phyloP scores from a whole-genome alignment of 805 yeast genomes.

The Metschnikowia rubicola region DNA sequence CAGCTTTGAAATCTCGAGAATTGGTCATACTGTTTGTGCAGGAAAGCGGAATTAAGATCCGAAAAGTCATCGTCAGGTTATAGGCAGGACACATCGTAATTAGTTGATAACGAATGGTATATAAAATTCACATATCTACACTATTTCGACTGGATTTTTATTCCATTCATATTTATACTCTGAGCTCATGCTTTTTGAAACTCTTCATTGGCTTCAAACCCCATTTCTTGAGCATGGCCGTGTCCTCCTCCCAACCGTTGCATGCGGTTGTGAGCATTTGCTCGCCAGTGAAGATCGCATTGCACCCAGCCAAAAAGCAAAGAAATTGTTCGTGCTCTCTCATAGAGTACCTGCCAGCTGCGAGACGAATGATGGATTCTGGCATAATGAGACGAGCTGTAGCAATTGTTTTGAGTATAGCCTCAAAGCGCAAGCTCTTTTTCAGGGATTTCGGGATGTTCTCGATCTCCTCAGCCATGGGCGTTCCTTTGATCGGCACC shows the following conservation, averaged over 20 bases:
- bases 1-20: not conserved
- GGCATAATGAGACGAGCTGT: conserved; percentile 80
- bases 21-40: conserved; percentile 4
- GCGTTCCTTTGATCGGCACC: conserved; percentile 79
- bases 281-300: conserved; percentile 79
- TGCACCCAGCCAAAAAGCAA: conserved; percentile 75
- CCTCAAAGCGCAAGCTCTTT: conserved; percentile 54
- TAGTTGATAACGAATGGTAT: too few species aligned
- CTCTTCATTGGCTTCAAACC: conserved; percentile 59
- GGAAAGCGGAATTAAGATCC: conserved; percentile 1
- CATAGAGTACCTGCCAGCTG: conserved; percentile 83
- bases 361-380: conserved; percentile 61
- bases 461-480: conserved; percentile 56
- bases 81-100: not conserved
- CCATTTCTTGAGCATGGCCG: conserved; percentile 63
- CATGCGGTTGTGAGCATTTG: conserved; percentile 80
- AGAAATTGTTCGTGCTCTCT: conserved; percentile 70
- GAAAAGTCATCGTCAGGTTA: too few species aligned
- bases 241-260: conserved; percentile 82
- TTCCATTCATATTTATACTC: not conserved
- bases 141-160: too few species aligned
- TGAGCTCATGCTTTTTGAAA: conserved; percentile 16
- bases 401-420: conserved; percentile 64
- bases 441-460: conserved; percentile 29
- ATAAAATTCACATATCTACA: too few species aligned